Percentiles rank a stretch among this genome's conserved stretches.
These are phyloP conservation scores for Eucommia ulmoides DNA, from an alignment of 257 asterid species.

Conservation along the genomic window DNA sequence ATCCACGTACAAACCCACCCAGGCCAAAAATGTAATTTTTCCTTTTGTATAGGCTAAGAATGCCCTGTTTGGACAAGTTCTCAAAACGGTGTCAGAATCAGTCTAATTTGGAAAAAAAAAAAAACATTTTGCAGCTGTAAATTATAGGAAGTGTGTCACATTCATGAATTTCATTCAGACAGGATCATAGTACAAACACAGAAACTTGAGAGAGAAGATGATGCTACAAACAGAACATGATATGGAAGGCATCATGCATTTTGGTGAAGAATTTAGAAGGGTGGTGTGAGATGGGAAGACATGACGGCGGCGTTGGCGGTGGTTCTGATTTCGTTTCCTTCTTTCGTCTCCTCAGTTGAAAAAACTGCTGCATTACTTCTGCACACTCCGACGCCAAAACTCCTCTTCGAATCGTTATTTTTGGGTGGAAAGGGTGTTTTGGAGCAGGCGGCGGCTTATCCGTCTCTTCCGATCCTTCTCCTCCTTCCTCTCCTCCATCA, in stretches of 20 bases:
- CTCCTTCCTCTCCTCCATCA: conserved; percentile 46
- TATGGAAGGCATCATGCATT: conserved; percentile 54
- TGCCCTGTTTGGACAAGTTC: no score
- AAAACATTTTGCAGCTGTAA: no score
- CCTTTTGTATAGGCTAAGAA: no score
- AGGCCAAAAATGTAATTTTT: no score
- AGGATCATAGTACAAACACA: background rate
- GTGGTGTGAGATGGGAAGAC: conserved; percentile 46
- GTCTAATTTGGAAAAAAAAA: no score
- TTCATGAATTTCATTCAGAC: no score
- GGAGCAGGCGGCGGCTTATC: conserved; percentile 78
- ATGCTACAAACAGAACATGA: conserved; percentile 55
- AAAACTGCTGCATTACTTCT: conserved; percentile 81
- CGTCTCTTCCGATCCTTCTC: conserved; percentile 27
- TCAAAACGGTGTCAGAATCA: no score
- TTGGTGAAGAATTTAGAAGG: conserved; percentile 51
- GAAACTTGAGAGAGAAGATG: no score
- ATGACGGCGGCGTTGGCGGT: conserved; percentile 36
- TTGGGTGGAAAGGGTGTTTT: conserved; percentile 91
- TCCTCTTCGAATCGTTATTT: conserved; percentile 56
- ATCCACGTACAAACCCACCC: no score
- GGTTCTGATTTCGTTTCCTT: conserved; percentile 43
- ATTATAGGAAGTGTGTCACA: no score
- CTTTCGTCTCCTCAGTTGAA: conserved; percentile 63
- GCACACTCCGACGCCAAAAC: conserved; percentile 81